Evolutionary conservation across 1,284 basidiomycete genomes (phyloP), one percentile per base, ranked within the genome.

Genomic region (Malassezia japonica): DNA sequence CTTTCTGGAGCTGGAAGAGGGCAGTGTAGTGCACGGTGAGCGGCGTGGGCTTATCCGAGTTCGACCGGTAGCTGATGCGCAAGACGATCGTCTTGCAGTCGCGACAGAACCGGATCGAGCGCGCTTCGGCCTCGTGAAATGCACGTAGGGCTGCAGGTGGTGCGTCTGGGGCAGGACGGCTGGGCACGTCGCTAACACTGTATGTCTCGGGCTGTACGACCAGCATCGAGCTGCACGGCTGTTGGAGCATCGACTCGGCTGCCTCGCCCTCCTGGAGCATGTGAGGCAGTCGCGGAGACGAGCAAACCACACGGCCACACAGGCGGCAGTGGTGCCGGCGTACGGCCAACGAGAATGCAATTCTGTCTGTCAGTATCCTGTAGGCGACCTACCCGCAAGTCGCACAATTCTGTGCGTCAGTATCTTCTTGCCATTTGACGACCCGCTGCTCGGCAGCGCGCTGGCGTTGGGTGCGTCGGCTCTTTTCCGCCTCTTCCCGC

Each of bases 271-370:
- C n/a, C 15, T 60, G 55, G 39, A 55, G 55, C n/a, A 54, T 53
- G 40, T 40, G 27, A 6, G 65, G n/a, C 36, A 74, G 87, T 1
- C 84, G 78, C 1, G 90, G 89, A 2, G 94, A 78, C 1, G 91
- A 86, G 68, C 92, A 98, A 3, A 96, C 83, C 38, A 96, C 86
- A 34, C 84, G 79, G 0, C 92, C 92, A 62, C 92, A 98, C 6
- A 96, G 77, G 8, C 94, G 83, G 74, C 92, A 98, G 70, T 98
- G 92, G 64, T 98, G 92, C 75, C 94, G 94, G 15, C 92, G 82
- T 55, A 89, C 92, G 0, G 87, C 86, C 1, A 98, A 75, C 1
- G 86, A 83, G 70, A 98, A 98, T 0, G 83, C 80, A 0, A 86
- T 79, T 28, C 84, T 85, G 27, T 6, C 27, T n/a, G 27, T 28